Evolutionary conservation across 768 basidiomycete genomes (phyloP).

Genomic region (Lactifluus volemus): DNA sequence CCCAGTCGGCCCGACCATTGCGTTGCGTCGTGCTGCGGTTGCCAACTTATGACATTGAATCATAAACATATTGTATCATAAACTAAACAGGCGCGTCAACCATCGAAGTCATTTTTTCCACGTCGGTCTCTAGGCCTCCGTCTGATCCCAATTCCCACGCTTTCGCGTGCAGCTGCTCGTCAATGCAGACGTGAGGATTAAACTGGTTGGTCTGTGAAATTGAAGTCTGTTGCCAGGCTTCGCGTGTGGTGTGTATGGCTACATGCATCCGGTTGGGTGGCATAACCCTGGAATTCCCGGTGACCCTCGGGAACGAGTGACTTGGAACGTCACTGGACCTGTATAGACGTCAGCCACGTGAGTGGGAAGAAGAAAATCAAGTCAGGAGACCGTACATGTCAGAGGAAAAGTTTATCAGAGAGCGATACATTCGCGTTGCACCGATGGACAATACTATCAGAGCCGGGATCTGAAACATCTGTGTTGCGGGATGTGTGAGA

Average conservation of each 20-base stretch:
- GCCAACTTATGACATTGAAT: too few relatives aligned
- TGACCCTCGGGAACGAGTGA: not conserved
- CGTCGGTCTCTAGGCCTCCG: not conserved
- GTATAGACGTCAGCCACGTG: not conserved
- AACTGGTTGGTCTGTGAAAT: not conserved
- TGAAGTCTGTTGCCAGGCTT: too few relatives aligned
- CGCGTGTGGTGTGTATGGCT: too few relatives aligned
- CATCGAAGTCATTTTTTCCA: not conserved
- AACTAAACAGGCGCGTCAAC: too few relatives aligned
- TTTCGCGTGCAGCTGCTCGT: not conserved
- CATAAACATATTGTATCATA: too few relatives aligned
- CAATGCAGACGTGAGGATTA: not conserved
- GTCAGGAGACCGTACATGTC: not conserved
- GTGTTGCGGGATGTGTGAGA: not conserved
- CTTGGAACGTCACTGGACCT: not conserved
- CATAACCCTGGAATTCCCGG: not conserved
- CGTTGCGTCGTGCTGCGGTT: too few relatives aligned
- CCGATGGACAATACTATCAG: not conserved
- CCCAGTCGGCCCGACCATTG: too few relatives aligned
- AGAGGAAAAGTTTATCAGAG: not conserved
- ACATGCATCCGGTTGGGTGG: not conserved
- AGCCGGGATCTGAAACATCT: not conserved
- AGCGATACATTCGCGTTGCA: constrained; percentile 9
- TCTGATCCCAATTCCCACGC: not conserved
- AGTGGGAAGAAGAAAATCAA: not conserved